Evolutionary conservation across 148 eudicot genomes (phyloP), one percentile per base, ranked within the genome.

Genomic region (Rheum nobile): DNA sequence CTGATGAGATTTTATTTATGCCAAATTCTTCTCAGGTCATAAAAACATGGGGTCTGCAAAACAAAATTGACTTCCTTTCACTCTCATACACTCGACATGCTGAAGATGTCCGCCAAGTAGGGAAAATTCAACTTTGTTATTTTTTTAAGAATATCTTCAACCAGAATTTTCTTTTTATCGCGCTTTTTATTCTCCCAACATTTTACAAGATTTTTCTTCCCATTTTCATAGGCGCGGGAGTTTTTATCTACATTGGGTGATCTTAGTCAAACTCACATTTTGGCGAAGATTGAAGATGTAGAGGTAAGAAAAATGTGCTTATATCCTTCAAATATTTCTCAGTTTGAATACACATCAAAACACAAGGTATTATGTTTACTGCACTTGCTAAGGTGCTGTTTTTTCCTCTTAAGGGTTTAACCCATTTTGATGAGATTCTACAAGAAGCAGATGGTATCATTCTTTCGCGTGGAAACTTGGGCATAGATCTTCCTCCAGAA

Each of bases 391-490:
- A 65, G 39, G 22, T 65, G 41, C 16, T 16, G 4, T 16, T 22
- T 39, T 38, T 59, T 34, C 24, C 2, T 75, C 42, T 32, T 19
- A 16, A 94, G 98, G 98, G 98, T 79, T 79, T 94, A 72, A 85
- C 85, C 10, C 96, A 94, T 83, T 94, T 94, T 81, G 97, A 94
- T 76, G 98, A 94, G 82, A 94, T 94, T 68, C 86, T 94, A 61
- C 86, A 87, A 83, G 97, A 89, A 82, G 97, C 97, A 54, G 97
- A 94, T 88, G 98, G 98, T 55, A 91, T 94, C 75, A 94, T 94
- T 72, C 97, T 94, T 79, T 94, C 98, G 21, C 98, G 98, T 77
- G 98, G 98, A 76, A 94, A 91, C 85, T 89, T 94, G 86, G 98
- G 98, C 43, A 91, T 94, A 59, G 98, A 94, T 88, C 97, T 91